Evolutionary conservation across 1,139 yeast genomes (phyloP).

Genomic region (Waltiozyma sp.): DNA sequence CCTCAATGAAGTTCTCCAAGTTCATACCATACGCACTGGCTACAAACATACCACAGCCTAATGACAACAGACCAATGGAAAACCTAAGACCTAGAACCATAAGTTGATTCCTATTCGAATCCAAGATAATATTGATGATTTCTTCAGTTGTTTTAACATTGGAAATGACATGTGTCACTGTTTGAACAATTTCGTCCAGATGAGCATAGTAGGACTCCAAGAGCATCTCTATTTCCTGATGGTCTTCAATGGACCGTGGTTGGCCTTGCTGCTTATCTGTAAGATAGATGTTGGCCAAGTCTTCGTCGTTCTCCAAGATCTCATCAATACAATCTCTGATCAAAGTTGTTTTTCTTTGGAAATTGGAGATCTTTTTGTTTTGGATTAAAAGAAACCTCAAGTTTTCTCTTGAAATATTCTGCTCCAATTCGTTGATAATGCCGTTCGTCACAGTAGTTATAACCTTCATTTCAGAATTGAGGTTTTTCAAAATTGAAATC

Average conservation of each 20-base stretch:
- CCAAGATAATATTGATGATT: constrained; percentile 86
- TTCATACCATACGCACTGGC: constrained; percentile 95
- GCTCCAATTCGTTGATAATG: constrained; percentile 54
- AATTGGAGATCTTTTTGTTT: constrained; percentile 55
- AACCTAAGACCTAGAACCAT: constrained; percentile 83
- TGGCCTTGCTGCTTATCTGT: constrained; percentile 30
- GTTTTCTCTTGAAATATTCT: constrained; percentile 57
- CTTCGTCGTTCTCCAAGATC: constrained; percentile 76
- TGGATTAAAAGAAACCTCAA: constrained; percentile 55
- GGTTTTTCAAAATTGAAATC: constrained; percentile 68
- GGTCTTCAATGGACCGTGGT: constrained; percentile 29
- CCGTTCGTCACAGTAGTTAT: constrained; percentile 61
- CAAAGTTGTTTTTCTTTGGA: constrained; percentile 55
- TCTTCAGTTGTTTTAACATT: constrained; percentile 94
- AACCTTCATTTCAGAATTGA: constrained; percentile 76
- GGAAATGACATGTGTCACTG: constrained; percentile 68
- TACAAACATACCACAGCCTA: constrained; percentile 66
- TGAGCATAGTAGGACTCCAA: constrained; percentile 90
- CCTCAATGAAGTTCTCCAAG: constrained; percentile 80
- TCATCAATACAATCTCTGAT: constrained; percentile 67
- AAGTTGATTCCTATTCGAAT: constrained; percentile 86
- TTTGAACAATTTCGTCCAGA: constrained; percentile 94
- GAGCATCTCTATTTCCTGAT: constrained; percentile 78
- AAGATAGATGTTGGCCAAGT: constrained; percentile 74
- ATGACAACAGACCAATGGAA: constrained; percentile 77